These are phyloP conservation scores for Przewalskia tangutica DNA, from an alignment of 257 asterid genomes.

Conservation along the genomic window DNA sequence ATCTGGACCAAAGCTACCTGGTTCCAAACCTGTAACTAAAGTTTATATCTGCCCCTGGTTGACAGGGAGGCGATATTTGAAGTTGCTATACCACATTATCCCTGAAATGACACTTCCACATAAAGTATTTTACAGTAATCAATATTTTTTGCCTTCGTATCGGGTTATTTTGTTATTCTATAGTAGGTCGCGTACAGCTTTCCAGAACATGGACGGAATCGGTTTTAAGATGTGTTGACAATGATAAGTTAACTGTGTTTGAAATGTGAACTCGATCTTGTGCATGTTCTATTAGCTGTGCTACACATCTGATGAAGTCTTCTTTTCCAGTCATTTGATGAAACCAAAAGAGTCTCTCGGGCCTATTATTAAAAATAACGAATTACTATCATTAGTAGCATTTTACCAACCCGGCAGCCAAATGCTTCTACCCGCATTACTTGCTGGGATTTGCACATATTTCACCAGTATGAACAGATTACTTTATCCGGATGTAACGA, in stretches of 20 bases:
- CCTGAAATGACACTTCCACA: background rate
- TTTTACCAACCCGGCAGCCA: too few species aligned
- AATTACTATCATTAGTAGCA: too few species aligned
- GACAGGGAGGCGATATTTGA: background rate
- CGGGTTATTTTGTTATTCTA: background rate
- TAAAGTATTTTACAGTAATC: background rate
- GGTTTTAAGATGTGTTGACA: background rate
- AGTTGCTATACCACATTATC: background rate
- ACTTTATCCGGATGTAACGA: too few species aligned
- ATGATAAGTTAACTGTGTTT: background rate
- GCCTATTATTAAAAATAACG: too few species aligned
- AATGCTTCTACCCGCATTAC: too few species aligned
- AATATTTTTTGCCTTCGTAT: too few species aligned
- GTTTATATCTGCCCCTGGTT: background rate
- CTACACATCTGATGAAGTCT: background rate
- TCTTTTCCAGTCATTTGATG: background rate
- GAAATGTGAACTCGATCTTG: background rate
- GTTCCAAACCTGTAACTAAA: too few species aligned
- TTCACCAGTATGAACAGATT: too few species aligned
- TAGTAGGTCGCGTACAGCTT: background rate
- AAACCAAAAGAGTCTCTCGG: too few species aligned
- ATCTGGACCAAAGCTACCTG: background rate
- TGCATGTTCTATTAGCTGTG: background rate
- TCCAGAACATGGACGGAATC: background rate
- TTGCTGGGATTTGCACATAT: too few species aligned